Conservation (phyloP, 306 rosid species). For the Glycine latifolia region DNA sequence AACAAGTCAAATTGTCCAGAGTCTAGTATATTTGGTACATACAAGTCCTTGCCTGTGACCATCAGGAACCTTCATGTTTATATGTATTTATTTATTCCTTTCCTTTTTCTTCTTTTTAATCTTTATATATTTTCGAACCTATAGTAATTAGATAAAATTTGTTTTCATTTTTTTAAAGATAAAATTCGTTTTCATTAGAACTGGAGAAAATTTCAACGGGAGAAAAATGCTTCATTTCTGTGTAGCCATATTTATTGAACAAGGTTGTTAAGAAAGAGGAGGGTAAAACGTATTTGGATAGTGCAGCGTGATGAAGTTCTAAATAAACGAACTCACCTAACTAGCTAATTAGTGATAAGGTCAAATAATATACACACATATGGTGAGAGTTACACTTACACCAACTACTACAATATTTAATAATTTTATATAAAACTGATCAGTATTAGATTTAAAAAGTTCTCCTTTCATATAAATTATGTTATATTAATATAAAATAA, state of each 20-base stretch:
- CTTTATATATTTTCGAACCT: background rate
- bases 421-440: background rate
- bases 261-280: conserved; percentile 1
- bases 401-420: background rate
- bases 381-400: background rate
- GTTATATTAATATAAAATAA: background rate
- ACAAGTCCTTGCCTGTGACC: conserved; percentile 29
- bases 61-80: conserved; percentile 46
- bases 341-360: background rate
- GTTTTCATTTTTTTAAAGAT: no score
- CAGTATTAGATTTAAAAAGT: background rate
- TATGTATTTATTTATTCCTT: background rate
- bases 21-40: conserved; percentile 29
- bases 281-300: background rate
- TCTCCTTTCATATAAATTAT: background rate
- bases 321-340: background rate
- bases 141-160: background rate
- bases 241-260: no score
- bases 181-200: no score
- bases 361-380: background rate
- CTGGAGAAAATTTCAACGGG: no score
- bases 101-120: background rate
- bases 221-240: no score
- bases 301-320: background rate
- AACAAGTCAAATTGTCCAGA: conserved; percentile 51